phyloP scores from a whole-genome alignment of 768 basidiomycete species.

The Leccinum arenicola region DNA sequence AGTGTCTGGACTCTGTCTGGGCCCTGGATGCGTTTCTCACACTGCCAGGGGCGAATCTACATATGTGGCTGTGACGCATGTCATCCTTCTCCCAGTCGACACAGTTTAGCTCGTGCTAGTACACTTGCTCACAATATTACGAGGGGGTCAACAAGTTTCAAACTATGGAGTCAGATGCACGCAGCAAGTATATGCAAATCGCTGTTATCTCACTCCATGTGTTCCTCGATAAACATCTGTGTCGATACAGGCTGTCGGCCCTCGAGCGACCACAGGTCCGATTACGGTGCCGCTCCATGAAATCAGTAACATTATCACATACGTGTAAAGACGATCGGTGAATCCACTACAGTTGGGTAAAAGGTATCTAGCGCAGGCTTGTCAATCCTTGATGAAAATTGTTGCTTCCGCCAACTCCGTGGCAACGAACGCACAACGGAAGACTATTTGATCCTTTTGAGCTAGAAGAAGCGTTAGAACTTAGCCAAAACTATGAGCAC shows the following conservation, averaged over 20 bases:
- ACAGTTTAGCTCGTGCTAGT: too few relatives aligned
- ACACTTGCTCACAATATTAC: too few relatives aligned
- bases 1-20: too few relatives aligned
- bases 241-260: too few relatives aligned
- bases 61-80: neutral
- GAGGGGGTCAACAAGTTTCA: too few relatives aligned
- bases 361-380: constrained; percentile 20
- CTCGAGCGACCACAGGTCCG: neutral
- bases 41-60: neutral
- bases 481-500: constrained; percentile 22
- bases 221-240: neutral
- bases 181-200: too few relatives aligned
- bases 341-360: neutral
- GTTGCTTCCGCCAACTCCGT: neutral
- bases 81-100: neutral
- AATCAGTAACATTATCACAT: neutral
- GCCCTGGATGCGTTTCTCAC: neutral
- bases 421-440: neutral
- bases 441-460: constrained; percentile 58
- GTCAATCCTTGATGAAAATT: neutral
- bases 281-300: neutral
- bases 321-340: neutral
- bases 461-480: constrained; percentile 34
- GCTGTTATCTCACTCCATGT: neutral
- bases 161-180: too few relatives aligned